Conservation (phyloP, 192 early-diverging fungal genomes). For the Blastocladiella britannica region DNA sequence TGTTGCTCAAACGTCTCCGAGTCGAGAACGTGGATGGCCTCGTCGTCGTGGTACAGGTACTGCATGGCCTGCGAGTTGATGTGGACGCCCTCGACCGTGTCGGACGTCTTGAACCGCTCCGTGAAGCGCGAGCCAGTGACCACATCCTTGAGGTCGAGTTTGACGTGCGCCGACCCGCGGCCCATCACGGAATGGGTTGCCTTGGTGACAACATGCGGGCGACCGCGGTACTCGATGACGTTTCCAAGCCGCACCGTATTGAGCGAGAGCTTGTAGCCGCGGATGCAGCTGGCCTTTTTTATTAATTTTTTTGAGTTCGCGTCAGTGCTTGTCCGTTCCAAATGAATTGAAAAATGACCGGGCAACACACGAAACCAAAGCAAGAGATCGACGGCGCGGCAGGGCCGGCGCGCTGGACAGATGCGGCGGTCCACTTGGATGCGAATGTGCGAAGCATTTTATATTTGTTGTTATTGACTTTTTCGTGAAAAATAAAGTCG, state of each 20-base stretch:
- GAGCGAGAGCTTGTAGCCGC: background rate
- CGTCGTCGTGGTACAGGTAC: slow-evolving; percentile 47
- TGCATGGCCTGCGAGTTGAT: slow-evolving; percentile 42
- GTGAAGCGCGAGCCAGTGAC: slow-evolving; percentile 27
- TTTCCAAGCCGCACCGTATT: background rate
- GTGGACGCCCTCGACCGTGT: slow-evolving; percentile 42
- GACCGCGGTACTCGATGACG: background rate
- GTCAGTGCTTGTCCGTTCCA: no score
- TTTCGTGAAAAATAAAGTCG: no score
- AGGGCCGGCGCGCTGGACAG: no score
- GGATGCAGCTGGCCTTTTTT: no score
- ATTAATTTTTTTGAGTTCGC: no score
- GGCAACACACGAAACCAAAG: no score
- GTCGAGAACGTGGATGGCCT: slow-evolving; percentile 42
- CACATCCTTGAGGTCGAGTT: slow-evolving; percentile 51
- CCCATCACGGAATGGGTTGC: background rate
- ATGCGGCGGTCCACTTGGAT: no score
- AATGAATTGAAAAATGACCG: no score
- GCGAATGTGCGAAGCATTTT: no score
- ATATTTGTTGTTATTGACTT: no score
- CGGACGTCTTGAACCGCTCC: slow-evolving; percentile 49
- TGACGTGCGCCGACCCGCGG: slow-evolving; percentile 1
- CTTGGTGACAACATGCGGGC: background rate
- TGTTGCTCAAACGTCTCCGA: slow-evolving; percentile 50
- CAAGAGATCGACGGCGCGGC: no score